Percentiles rank a stretch among this genome's conserved stretches.
Evolutionary conservation across 345 rosid species (phyloP).

Genomic region (Camelina sativa): DNA sequence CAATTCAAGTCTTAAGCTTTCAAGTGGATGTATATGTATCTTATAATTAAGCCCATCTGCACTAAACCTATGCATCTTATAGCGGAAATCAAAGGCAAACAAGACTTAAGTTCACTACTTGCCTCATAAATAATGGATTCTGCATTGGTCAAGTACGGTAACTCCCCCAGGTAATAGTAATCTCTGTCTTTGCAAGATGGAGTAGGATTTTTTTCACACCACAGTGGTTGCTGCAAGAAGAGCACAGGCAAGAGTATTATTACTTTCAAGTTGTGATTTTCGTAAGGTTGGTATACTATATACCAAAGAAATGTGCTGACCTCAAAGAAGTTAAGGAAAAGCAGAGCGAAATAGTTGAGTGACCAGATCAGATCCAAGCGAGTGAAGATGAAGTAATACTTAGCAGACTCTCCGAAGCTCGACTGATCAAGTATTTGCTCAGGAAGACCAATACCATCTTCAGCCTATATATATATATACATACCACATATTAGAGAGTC

Average conservation of each 20-base stretch:
- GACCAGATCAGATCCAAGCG: conserved; percentile 78
- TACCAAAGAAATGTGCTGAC: conserved; percentile 46
- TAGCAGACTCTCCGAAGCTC: conserved; percentile 66
- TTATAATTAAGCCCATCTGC: neutral
- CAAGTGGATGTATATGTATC: conserved; percentile 1
- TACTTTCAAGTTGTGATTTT: neutral
- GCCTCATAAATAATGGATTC: conserved; percentile 88
- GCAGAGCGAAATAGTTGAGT: conserved; percentile 80
- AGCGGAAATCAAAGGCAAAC: neutral
- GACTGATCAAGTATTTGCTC: conserved; percentile 82
- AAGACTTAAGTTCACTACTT: conserved; percentile 21
- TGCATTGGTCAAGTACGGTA: conserved; percentile 76
- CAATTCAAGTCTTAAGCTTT: neutral
- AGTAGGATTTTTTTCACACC: conserved; percentile 61
- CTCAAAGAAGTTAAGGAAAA: conserved; percentile 84
- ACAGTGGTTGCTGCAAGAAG: conserved; percentile 81
- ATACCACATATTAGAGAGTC: conserved; percentile 27
- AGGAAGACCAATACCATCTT: conserved; percentile 91
- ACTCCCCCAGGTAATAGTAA: conserved; percentile 81
- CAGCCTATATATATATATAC: conserved; percentile 61
- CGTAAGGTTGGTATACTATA: neutral
- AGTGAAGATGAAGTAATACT: conserved; percentile 64
- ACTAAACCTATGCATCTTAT: neutral
- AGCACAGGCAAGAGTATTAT: conserved; percentile 6
- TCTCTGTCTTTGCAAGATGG: conserved; percentile 74